Percentiles rank a stretch among this genome's conserved stretches.
phyloP scores from a whole-genome alignment of 768 basidiomycete species.

The Hortiboletus campestris region DNA sequence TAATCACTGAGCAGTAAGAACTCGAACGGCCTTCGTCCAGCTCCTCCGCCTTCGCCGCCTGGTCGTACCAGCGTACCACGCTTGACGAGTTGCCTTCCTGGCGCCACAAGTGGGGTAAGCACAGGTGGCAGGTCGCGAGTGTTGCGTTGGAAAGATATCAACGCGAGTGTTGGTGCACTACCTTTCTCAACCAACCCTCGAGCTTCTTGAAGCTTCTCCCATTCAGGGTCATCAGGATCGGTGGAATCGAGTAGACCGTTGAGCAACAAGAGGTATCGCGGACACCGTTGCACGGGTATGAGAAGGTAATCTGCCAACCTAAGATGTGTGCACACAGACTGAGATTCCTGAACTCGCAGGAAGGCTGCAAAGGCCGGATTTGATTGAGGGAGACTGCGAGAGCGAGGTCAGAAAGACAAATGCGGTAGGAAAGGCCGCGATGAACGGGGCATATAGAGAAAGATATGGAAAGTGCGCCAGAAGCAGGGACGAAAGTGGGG shows the following conservation, averaged over 20 bases:
- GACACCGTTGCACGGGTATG: too few species aligned
- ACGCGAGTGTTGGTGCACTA: conserved; percentile 65
- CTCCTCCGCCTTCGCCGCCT: conserved; percentile 42
- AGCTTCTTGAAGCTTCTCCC: conserved; percentile 55
- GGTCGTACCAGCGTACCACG: conserved; percentile 59
- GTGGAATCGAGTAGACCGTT: conserved; percentile 78
- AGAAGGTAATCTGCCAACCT: too few species aligned
- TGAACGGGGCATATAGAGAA: conserved; percentile 82
- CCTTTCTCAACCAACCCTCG: conserved; percentile 74
- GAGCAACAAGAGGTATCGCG: conserved; percentile 79
- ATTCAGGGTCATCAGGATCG: conserved; percentile 62
- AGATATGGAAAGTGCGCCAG: conserved; percentile 85
- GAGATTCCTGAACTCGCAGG: too few species aligned
- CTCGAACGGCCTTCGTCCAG: conserved; percentile 45
- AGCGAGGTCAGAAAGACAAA: conserved; percentile 57
- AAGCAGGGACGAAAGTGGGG: conserved; percentile 57
- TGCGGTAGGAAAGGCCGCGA: conserved; percentile 72
- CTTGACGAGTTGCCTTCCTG: conserved; percentile 76
- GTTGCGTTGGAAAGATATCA: conserved; percentile 76
- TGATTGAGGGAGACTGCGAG: conserved; percentile 42
- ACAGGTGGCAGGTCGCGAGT: conserved; percentile 75
- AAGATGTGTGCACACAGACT: too few species aligned
- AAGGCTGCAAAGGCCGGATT: conserved; percentile 52
- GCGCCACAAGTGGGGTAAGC: conserved; percentile 73
- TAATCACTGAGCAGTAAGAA: conserved; percentile 84